These are phyloP conservation scores for Citrus trifoliata DNA, from an alignment of 345 rosid species.

Conservation along the genomic window DNA sequence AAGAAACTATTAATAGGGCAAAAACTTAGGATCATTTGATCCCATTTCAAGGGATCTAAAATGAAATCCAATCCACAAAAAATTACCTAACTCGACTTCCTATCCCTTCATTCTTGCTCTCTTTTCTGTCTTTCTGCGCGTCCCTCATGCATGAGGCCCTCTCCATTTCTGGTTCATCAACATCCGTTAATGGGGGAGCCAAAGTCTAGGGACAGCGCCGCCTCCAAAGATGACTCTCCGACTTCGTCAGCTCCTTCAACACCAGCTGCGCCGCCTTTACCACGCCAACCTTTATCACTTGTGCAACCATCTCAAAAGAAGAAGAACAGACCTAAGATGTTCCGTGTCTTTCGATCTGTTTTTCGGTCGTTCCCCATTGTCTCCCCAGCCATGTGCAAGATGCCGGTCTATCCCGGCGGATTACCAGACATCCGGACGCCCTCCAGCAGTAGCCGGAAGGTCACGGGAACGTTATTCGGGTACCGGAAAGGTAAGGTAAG, in stretches of 20 bases:
- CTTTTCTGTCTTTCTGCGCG: background rate
- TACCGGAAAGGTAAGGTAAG: conserved; percentile 72
- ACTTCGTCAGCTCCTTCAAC: background rate
- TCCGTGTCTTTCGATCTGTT: conserved; percentile 71
- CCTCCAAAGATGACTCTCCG: conserved; percentile 9
- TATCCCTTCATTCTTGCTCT: background rate
- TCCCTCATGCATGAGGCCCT: conserved; percentile 22
- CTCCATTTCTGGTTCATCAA: conserved; percentile 23
- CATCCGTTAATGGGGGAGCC: conserved; percentile 64
- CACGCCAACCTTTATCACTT: conserved; percentile 43
- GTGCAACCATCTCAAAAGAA: conserved; percentile 58
- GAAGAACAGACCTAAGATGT: conserved; percentile 44
- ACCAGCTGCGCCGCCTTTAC: conserved; percentile 24
- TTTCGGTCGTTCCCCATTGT: conserved; percentile 74
- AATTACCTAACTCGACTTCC: conserved; percentile 11
- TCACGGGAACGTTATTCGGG: conserved; percentile 73
- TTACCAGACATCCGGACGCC: conserved; percentile 36
- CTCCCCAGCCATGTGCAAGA: conserved; percentile 58
- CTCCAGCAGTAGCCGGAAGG: conserved; percentile 20
- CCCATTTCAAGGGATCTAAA: background rate
- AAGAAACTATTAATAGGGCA: background rate
- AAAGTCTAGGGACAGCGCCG: conserved; percentile 1
- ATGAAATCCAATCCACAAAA: background rate
- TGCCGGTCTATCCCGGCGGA: conserved; percentile 40
- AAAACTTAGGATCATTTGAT: conserved; percentile 14